Evolutionary conservation across 306 rosid genomes (phyloP), one percentile per base, ranked within the genome.

Genomic region (Lathyrus sativus): DNA sequence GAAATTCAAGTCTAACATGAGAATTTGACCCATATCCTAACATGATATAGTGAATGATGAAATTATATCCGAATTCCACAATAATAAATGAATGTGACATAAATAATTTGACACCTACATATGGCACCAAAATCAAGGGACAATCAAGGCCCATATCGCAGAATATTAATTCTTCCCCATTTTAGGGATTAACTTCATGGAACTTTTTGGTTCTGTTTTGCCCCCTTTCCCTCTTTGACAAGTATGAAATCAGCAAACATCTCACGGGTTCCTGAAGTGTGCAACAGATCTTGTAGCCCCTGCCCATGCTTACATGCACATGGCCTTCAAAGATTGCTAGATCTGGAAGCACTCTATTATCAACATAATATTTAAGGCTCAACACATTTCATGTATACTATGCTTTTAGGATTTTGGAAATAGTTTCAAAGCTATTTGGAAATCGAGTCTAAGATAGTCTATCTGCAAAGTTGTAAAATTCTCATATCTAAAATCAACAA

Each of bases 291-390:
- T 60, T 75, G 78, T 48, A 65, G 75, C 24, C 80, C 72, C 54
- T 67, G 80, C 77, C 88, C 85, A 84, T 77, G 62, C 87, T 42
- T 48, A 66, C 61, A 50, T 46, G 79, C 87, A 87, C 89, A 80
- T 87, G 83, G 77, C 64, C 67, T 24, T 59, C 29, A 65, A 74
- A 62, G 18, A 29, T 7, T 61, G 58, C 51, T 18, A 13, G 2
- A 58, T 44, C 74, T 64, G 11, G 53, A n/a, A 59, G 2, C 13
- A 69, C 76, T 65, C 49, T 60, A 17, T 74, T 33, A 11, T 53
- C 14, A 53, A 2, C 15, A 53, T 53, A 2, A 11, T 53, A 4
- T 53, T 15, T 22, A 22, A 22, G 59, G 35, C 0, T 31, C n/a
- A 19, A 19, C 29, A 18, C 9, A 18, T 50, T 9, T 51, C 57